Percentiles rank a stretch among this genome's conserved stretches.
These are phyloP conservation scores for Alternaria conjuncta DNA, from an alignment of 2,329 filamentous ascomycete genomes.

Conservation along the genomic window DNA sequence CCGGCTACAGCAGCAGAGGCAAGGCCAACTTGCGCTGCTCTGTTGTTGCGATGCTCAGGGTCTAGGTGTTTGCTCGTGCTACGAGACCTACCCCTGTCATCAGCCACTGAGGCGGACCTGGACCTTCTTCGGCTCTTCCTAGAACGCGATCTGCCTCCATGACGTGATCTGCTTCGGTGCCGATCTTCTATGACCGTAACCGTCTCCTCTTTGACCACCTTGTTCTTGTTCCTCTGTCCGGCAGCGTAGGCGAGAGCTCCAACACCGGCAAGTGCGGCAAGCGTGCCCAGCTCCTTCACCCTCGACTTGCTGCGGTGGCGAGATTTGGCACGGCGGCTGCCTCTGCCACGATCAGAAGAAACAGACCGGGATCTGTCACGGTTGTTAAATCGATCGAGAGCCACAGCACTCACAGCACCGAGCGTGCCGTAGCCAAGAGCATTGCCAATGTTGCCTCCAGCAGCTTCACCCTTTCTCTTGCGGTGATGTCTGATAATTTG, in stretches of 20 bases:
- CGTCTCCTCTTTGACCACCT: constrained; percentile 48
- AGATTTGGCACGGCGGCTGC: constrained; percentile 32
- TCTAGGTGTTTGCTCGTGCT: constrained; percentile 53
- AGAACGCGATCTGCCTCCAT: constrained; percentile 48
- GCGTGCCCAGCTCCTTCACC: constrained; percentile 61
- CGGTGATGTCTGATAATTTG: constrained; percentile 65
- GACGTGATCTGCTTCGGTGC: constrained; percentile 46
- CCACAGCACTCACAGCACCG: constrained; percentile 67
- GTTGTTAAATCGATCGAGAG: constrained; percentile 58
- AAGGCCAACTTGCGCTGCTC: constrained; percentile 67
- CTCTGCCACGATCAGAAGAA: constrained; percentile 39
- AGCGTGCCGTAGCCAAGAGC: constrained; percentile 66
- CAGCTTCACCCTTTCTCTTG: constrained; percentile 62
- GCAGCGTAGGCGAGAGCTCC: constrained; percentile 64
- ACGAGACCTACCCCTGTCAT: constrained; percentile 42
- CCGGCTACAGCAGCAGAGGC: constrained; percentile 68
- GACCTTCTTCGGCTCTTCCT: constrained; percentile 40
- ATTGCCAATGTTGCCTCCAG: constrained; percentile 59
- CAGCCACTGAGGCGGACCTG: constrained; percentile 47
- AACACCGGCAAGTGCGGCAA: constrained; percentile 66
- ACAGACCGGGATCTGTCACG: constrained; percentile 56
- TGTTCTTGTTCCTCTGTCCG: constrained; percentile 55
- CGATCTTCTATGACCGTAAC: constrained; percentile 52
- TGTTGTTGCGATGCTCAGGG: constrained; percentile 62
- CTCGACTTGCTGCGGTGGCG: constrained; percentile 49